phyloP scores from a whole-genome alignment of 441 rosid genomes.

The Populus hybrid region DNA sequence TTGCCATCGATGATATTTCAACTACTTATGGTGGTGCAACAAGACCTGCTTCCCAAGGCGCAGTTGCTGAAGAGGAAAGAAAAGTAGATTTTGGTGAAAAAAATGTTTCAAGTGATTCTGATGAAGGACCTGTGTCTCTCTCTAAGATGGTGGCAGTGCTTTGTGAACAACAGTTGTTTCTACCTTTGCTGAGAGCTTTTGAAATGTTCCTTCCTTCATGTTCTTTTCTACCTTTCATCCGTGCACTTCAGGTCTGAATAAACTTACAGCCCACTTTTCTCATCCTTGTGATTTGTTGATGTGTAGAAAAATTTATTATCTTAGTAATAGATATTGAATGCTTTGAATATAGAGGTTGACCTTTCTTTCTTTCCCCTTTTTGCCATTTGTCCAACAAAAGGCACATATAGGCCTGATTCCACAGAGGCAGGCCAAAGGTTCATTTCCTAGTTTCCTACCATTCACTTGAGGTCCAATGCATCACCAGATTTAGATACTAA shows the following conservation, averaged over 20 bases:
- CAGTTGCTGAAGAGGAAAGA: slow-evolving; percentile 46
- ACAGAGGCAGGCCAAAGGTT: slow-evolving; percentile 4
- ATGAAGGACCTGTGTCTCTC: no score
- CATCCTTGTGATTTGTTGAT: slow-evolving; percentile 21
- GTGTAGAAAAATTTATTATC: neutral
- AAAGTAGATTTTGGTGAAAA: slow-evolving; percentile 41
- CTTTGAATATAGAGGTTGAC: slow-evolving; percentile 1
- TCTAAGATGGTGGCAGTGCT: slow-evolving; percentile 99
- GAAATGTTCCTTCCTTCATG: slow-evolving; percentile 99
- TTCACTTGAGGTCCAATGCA: slow-evolving; percentile 6
- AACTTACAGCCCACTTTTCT: slow-evolving; percentile 12
- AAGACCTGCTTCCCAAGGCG: slow-evolving; percentile 31
- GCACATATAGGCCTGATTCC: slow-evolving; percentile 11
- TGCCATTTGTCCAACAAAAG: neutral
- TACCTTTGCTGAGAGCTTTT: slow-evolving; percentile 95
- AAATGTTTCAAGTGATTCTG: slow-evolving; percentile 45
- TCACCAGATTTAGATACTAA: slow-evolving; percentile 10
- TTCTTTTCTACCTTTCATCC: slow-evolving; percentile 86
- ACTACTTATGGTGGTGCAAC: slow-evolving; percentile 31
- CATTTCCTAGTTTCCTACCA: slow-evolving; percentile 3
- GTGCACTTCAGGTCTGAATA: slow-evolving; percentile 93
- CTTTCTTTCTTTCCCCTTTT: slow-evolving; percentile 10
- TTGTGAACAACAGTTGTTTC: slow-evolving; percentile 90
- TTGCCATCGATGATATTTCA: slow-evolving; percentile 18
- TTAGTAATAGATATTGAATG: slow-evolving; percentile 7